Percentiles rank a stretch among this genome's conserved stretches.
phyloP scores from a whole-genome alignment of 495 filamentous ascomycete species.

The Trichocladium antarcticum region DNA sequence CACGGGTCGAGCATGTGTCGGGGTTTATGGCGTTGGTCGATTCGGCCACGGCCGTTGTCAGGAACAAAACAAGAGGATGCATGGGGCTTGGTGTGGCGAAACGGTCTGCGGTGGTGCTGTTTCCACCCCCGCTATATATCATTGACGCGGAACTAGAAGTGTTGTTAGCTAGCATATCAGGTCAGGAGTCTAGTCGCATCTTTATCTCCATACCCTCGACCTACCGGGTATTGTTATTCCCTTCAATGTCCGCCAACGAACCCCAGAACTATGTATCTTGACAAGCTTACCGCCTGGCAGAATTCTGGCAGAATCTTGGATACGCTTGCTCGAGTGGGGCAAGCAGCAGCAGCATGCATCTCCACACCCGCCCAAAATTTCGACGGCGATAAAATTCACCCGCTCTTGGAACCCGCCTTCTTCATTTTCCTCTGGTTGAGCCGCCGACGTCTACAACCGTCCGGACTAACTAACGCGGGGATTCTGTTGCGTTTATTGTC shows the following conservation, averaged over 20 bases:
- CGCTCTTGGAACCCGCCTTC: conserved; percentile 16
- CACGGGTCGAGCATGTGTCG: background rate
- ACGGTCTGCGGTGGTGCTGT: too few relatives aligned
- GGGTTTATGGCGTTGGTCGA: background rate
- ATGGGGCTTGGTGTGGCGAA: too few relatives aligned
- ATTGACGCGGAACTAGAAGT: too few relatives aligned
- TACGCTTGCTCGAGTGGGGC: conserved; percentile 8
- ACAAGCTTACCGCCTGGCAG: conserved; percentile 24
- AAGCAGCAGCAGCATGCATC: background rate
- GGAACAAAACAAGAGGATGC: too few relatives aligned
- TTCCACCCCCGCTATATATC: too few relatives aligned
- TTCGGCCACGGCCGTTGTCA: background rate
- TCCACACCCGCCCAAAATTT: conserved; percentile 28
- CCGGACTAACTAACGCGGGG: background rate
- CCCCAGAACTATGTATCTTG: too few relatives aligned
- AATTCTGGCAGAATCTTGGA: conserved; percentile 19
- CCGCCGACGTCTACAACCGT: conserved; percentile 5
- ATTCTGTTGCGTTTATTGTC: background rate
- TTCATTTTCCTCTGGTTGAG: conserved; percentile 15
- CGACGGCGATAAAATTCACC: conserved; percentile 28
- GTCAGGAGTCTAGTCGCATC: too few relatives aligned
- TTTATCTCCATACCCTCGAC: too few relatives aligned
- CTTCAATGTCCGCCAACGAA: too few relatives aligned
- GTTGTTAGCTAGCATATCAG: too few relatives aligned
- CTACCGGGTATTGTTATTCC: too few relatives aligned